A percentile compares a stretch with the other conserved stretches of the same genome.
Conservation (phyloP, 2,329 filamentous ascomycete species). For the Xylaria sp. region DNA sequence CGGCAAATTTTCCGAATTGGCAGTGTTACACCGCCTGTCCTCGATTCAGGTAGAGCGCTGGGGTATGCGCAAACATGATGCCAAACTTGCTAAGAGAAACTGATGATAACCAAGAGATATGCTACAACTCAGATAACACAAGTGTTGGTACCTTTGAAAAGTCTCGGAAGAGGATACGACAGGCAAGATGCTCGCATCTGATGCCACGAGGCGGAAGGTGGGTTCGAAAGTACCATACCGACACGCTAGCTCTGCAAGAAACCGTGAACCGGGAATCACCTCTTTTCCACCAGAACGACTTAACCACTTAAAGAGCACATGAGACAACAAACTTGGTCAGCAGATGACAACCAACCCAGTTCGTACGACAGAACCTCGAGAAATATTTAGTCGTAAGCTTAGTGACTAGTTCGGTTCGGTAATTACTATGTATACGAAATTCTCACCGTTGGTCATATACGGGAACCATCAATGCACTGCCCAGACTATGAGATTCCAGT, state of each 20-base stretch:
- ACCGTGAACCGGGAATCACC: slow-evolving; percentile 40
- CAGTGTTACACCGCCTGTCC: slow-evolving; percentile 45
- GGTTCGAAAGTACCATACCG: slow-evolving; percentile 44
- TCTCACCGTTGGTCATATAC: slow-evolving; percentile 46
- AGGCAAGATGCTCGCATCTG: slow-evolving; percentile 43
- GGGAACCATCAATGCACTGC: background rate
- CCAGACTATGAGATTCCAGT: background rate
- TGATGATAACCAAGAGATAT: slow-evolving; percentile 5
- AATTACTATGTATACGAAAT: slow-evolving; percentile 18
- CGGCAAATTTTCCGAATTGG: slow-evolving; percentile 40
- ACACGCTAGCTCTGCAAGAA: slow-evolving; percentile 46
- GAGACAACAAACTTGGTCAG: slow-evolving; percentile 34
- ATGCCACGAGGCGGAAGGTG: slow-evolving; percentile 40
- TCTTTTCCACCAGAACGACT: slow-evolving; percentile 37
- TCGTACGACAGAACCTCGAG: slow-evolving; percentile 20
- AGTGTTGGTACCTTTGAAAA: slow-evolving; percentile 22
- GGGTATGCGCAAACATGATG: slow-evolving; percentile 36
- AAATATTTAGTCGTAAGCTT: slow-evolving; percentile 19
- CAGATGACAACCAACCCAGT: slow-evolving; percentile 24
- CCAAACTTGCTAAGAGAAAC: slow-evolving; percentile 32
- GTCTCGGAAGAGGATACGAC: slow-evolving; percentile 37
- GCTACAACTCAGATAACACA: slow-evolving; percentile 16
- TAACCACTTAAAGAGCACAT: slow-evolving; percentile 13
- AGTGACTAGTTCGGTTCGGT: background rate
- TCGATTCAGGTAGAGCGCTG: slow-evolving; percentile 40